Evolutionary conservation across 352 stramenopile genomes (phyloP).

Genomic region (Globisporangium alternatum): DNA sequence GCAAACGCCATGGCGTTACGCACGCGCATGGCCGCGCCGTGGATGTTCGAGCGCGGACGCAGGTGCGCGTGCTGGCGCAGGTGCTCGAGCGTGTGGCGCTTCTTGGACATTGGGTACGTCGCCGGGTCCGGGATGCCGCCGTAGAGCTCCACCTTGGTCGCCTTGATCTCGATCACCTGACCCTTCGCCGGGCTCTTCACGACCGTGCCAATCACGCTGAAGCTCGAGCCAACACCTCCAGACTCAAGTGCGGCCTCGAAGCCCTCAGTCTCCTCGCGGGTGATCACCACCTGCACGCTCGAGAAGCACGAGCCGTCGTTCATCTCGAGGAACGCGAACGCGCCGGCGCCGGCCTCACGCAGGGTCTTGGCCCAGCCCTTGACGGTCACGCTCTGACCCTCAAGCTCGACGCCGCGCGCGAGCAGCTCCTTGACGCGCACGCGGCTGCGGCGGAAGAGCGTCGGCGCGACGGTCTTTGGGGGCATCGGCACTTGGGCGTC

Average conservation of each 20-base stretch:
- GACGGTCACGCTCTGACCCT: slow-evolving; percentile 88
- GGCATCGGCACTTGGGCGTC: slow-evolving; percentile 48
- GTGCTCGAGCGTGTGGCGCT: slow-evolving; percentile 92
- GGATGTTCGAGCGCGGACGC: slow-evolving; percentile 90
- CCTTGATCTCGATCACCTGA: slow-evolving; percentile 93
- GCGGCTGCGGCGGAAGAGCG: slow-evolving; percentile 81
- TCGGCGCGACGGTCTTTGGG: slow-evolving; percentile 41
- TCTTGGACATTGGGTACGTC: slow-evolving; percentile 93
- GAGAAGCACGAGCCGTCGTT: slow-evolving; percentile 92
- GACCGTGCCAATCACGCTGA: slow-evolving; percentile 80
- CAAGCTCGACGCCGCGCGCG: slow-evolving; percentile 43
- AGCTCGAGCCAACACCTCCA: slow-evolving; percentile 84
- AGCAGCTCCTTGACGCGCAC: slow-evolving; percentile 85
- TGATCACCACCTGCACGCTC: slow-evolving; percentile 88
- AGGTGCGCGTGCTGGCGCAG: slow-evolving; percentile 92
- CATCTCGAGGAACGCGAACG: slow-evolving; percentile 93
- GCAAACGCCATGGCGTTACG: slow-evolving; percentile 92
- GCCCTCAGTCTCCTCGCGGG: slow-evolving; percentile 66
- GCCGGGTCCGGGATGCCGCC: slow-evolving; percentile 80
- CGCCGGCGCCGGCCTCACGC: slow-evolving; percentile 84
- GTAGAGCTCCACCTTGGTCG: slow-evolving; percentile 79
- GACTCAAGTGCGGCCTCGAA: slow-evolving; percentile 77
- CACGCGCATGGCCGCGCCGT: slow-evolving; percentile 90
- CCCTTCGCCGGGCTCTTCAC: slow-evolving; percentile 88
- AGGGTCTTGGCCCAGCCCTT: slow-evolving; percentile 94